These are phyloP conservation scores for Xylaria sp. DNA, from an alignment of 2,329 filamentous ascomycete genomes.

Conservation along the genomic window DNA sequence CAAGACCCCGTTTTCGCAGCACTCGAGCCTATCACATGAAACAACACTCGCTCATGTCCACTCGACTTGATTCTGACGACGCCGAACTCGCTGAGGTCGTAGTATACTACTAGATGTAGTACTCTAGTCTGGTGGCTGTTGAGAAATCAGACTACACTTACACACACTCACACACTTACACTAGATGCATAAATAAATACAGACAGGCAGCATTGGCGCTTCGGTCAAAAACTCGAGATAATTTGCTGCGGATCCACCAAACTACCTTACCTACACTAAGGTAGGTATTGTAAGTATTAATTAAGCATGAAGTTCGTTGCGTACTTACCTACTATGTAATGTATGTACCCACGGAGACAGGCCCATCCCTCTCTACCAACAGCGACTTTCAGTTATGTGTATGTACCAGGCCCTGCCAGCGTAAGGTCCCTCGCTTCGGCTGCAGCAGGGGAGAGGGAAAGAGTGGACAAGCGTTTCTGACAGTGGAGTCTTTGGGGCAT, in stretches of 20 bases:
- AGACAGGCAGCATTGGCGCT: no score
- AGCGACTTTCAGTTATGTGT: background rate
- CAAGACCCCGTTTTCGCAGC: constrained; percentile 26
- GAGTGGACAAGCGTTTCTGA: background rate
- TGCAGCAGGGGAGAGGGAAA: constrained; percentile 7
- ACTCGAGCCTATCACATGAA: background rate
- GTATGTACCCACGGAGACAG: no score
- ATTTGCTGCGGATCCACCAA: constrained; percentile 10
- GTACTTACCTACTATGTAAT: no score
- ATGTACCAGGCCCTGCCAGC: background rate
- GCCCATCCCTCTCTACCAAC: no score
- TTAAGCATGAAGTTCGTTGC: background rate
- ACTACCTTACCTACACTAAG: no score
- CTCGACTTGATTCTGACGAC: constrained; percentile 1
- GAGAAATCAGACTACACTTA: background rate
- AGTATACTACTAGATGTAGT: no score
- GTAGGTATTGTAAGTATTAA: background rate
- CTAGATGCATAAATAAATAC: no score
- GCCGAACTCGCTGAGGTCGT: constrained; percentile 25
- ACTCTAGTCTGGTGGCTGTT: background rate
- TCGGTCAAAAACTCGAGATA: background rate
- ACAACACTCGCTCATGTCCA: constrained; percentile 3
- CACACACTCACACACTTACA: no score
- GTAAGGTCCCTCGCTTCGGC: constrained; percentile 29
- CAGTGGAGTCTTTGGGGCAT: constrained; percentile 23